Evolutionary conservation across 83 land plant genomes (phyloP).

Genomic region (Isoetes engelmannii): DNA sequence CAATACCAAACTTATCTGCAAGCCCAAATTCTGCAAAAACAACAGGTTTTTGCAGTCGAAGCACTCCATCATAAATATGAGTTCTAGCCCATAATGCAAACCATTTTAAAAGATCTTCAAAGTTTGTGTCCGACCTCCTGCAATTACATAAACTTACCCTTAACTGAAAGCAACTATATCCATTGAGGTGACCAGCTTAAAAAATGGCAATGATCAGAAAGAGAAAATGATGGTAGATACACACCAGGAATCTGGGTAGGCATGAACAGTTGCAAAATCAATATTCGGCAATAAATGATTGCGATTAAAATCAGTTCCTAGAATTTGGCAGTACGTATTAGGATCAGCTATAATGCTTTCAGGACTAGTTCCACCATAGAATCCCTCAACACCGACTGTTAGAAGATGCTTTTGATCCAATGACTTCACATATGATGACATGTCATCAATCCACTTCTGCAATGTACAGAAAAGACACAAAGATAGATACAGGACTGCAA

Average conservation of each 20-base stretch:
- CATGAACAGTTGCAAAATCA: conserved; percentile 56
- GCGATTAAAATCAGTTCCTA: conserved; percentile 52
- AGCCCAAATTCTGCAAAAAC: too few species aligned
- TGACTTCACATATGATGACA: conserved; percentile 45
- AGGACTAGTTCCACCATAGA: conserved; percentile 42
- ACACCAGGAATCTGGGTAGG: conserved; percentile 46
- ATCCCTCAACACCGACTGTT: conserved; percentile 56
- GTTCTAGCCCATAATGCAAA: too few species aligned
- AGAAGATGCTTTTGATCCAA: conserved; percentile 45
- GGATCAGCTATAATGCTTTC: conserved; percentile 40
- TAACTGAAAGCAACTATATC: too few species aligned
- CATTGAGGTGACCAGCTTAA: too few species aligned
- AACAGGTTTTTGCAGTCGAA: too few species aligned
- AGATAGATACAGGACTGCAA: conserved; percentile 29
- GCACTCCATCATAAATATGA: too few species aligned
- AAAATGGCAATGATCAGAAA: too few species aligned
- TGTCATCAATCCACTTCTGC: conserved; percentile 49
- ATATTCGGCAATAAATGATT: conserved; percentile 36
- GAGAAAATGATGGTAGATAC: too few species aligned
- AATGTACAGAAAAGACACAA: conserved; percentile 38
- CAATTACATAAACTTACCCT: neutral
- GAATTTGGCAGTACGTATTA: conserved; percentile 20
- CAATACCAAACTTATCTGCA: too few species aligned
- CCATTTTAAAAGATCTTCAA: too few species aligned
- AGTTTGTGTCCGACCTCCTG: too few species aligned